Conservation (phyloP, 805 yeast species). For the Grigorovia transvaalensis region DNA sequence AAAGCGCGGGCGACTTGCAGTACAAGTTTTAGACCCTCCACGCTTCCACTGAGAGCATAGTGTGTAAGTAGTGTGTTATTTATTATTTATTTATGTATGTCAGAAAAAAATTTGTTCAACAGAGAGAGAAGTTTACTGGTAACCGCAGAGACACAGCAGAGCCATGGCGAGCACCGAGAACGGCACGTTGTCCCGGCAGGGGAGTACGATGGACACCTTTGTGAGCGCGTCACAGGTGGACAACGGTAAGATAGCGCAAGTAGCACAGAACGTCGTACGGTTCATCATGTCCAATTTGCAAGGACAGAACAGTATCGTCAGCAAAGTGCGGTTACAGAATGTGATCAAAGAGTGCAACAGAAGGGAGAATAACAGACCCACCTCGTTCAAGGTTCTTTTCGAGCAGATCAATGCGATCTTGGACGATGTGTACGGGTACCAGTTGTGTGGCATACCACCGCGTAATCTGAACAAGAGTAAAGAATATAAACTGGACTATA, state of each 20-base stretch:
- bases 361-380: constrained; percentile 12
- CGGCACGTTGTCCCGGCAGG: no score
- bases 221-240: no score
- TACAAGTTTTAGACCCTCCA: constrained; percentile 16
- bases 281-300: constrained; percentile 17
- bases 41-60: no score
- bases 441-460: constrained; percentile 14
- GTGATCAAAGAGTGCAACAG: constrained; percentile 12
- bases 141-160: no score
- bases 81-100: no score
- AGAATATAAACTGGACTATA: constrained; percentile 1
- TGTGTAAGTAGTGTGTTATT: no score
- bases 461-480: constrained; percentile 2
- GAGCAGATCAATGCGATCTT: constrained; percentile 13
- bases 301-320: constrained; percentile 18
- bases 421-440: constrained; percentile 21
- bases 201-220: no score
- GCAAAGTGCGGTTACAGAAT: constrained; percentile 12
- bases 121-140: no score
- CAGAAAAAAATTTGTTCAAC: no score
- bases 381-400: constrained; percentile 10
- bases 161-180: no score
- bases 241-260: constrained; percentile 5
- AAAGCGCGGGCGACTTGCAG: constrained; percentile 36
- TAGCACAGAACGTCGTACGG: constrained; percentile 17